These are phyloP conservation scores for Musa beccarii DNA, from an alignment of 176 grass and related monocot species.

Conservation along the genomic window DNA sequence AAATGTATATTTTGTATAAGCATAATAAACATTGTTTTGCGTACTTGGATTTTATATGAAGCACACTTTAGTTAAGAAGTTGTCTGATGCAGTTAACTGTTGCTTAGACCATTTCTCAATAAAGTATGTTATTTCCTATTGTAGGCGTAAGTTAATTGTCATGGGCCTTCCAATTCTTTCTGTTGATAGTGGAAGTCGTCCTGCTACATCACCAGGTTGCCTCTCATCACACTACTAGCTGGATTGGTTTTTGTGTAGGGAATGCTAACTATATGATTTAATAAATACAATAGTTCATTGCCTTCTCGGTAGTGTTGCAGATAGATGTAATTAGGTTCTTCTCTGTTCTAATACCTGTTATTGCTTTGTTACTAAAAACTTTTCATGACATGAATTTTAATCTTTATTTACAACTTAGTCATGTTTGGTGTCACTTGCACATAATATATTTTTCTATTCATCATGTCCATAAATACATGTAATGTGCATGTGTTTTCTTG, in stretches of 20 bases:
- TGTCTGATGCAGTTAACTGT: not conserved
- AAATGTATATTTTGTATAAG: not conserved
- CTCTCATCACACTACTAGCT: not conserved
- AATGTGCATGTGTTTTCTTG: not conserved
- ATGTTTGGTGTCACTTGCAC: no score
- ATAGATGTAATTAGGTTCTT: no score
- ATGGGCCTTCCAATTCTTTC: conserved; percentile 17
- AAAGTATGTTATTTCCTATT: not conserved
- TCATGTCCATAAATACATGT: not conserved
- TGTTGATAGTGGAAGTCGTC: conserved; percentile 12
- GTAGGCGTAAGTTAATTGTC: not conserved
- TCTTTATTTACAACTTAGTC: no score
- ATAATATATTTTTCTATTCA: no score
- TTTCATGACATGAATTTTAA: not conserved
- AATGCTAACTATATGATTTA: not conserved
- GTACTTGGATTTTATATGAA: not conserved
- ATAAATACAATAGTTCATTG: not conserved
- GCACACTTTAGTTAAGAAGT: not conserved
- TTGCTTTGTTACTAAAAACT: not conserved
- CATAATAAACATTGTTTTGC: not conserved
- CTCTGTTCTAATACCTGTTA: not conserved
- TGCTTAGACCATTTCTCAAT: not conserved
- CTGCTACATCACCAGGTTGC: conserved; percentile 3
- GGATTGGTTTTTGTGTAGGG: not conserved
- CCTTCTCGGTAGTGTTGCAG: no score